Conservation (phyloP, 495 filamentous ascomycete genomes). For the Talaromyces ruber region DNA sequence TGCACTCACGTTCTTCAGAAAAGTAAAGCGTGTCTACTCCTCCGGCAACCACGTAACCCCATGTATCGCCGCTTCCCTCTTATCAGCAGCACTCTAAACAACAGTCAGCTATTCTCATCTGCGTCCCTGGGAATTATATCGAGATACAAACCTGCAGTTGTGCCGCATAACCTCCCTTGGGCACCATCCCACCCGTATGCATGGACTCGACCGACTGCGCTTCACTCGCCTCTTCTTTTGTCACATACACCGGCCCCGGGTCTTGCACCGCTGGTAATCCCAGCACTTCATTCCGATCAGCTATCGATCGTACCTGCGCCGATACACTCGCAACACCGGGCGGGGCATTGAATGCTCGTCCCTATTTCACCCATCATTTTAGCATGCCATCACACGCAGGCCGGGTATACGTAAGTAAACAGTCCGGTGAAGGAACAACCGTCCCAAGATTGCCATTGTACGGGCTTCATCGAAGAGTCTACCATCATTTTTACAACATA, state of each 20-base stretch:
- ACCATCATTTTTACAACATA: conserved; percentile 5
- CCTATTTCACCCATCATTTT: conserved; percentile 10
- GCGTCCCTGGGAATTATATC: too few relatives aligned
- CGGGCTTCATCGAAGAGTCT: background rate
- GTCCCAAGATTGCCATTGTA: background rate
- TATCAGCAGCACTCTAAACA: conserved; percentile 25
- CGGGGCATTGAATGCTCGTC: conserved; percentile 26
- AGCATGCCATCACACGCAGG: background rate
- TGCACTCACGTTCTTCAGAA: background rate
- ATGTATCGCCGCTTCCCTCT: conserved; percentile 6
- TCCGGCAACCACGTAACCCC: conserved; percentile 1
- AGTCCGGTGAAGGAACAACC: background rate
- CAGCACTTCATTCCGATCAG: conserved; percentile 25
- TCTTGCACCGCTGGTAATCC: conserved; percentile 15
- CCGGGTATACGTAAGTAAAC: background rate
- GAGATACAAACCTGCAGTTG: conserved; percentile 25
- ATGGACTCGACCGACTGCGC: conserved; percentile 24
- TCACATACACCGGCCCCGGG: conserved; percentile 19
- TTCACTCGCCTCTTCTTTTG: conserved; percentile 26
- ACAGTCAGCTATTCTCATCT: background rate
- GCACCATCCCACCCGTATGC: conserved; percentile 23
- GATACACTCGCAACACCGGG: conserved; percentile 23
- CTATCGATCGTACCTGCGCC: conserved; percentile 25
- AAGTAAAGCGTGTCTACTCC: background rate
- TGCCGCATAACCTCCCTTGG: conserved; percentile 19